Evolutionary conservation across 139 green algal genomes (phyloP).

Genomic region (Yamagishiella unicocca): DNA sequence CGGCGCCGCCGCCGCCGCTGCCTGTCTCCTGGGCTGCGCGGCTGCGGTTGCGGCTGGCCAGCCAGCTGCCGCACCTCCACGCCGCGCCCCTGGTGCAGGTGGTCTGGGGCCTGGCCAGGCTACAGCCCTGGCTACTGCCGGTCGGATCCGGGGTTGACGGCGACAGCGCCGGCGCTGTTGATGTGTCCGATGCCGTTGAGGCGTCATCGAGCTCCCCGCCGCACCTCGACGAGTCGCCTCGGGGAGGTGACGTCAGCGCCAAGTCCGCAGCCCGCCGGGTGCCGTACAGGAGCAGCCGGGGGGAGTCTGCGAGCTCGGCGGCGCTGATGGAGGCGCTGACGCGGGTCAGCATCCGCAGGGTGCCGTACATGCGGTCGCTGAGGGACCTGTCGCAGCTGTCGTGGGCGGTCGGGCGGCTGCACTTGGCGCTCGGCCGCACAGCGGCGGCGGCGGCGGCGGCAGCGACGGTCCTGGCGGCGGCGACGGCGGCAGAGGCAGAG

Average conservation of each 20-base stretch:
- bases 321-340: conserved; percentile 1
- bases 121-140: conserved; percentile 34
- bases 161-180: not conserved
- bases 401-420: conserved; percentile 30
- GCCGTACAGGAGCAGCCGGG: no score
- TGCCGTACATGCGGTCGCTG: not conserved
- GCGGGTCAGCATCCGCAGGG: not conserved
- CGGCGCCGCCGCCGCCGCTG: not conserved
- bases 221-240: no score
- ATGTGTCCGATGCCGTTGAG: not conserved
- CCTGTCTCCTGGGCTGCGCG: not conserved
- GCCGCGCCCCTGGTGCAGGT: conserved; percentile 25
- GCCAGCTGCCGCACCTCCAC: conserved; percentile 27
- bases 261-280: not conserved
- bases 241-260: no score
- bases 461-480: not conserved
- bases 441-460: not conserved
- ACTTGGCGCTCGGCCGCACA: not conserved
- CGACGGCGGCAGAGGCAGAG: not conserved
- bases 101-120: conserved; percentile 18
- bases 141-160: not conserved
- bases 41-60: conserved; percentile 3
- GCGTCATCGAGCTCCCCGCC: no score
- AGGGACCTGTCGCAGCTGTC: conserved; percentile 37
- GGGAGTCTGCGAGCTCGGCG: no score